These are phyloP conservation scores for Kokia cookei DNA, from an alignment of 441 rosid species.

Conservation along the genomic window DNA sequence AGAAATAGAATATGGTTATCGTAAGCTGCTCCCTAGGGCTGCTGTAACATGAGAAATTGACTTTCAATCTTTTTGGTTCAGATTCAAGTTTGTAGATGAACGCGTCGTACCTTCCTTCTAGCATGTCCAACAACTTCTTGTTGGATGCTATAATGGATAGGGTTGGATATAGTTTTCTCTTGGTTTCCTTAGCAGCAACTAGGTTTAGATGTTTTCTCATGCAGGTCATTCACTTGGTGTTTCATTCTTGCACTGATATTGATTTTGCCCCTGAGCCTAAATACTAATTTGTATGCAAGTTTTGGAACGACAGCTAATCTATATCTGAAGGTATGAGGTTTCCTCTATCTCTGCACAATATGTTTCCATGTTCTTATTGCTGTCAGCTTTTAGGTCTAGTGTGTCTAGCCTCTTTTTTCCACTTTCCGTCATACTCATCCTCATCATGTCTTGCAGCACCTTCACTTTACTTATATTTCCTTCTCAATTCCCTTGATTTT, in stretches of 20 bases:
- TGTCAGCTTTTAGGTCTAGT: background rate
- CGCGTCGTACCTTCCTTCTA: background rate
- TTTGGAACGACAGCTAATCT: conserved; percentile 23
- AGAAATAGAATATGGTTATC: background rate
- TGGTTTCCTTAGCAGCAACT: conserved; percentile 32
- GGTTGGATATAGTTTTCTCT: conserved; percentile 8
- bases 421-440: background rate
- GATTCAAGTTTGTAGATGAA: background rate
- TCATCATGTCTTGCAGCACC: background rate
- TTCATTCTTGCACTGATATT: conserved; percentile 18
- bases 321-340: conserved; percentile 36
- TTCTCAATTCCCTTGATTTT: conserved; percentile 2
- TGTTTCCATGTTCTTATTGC: background rate
- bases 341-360: background rate
- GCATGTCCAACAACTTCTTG: conserved; percentile 9
- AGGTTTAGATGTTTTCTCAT: conserved; percentile 49
- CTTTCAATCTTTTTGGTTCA: conserved; percentile 5
- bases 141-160: conserved; percentile 14
- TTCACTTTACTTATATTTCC: background rate
- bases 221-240: conserved; percentile 50
- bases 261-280: conserved; percentile 18
- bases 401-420: background rate
- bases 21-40: background rate
- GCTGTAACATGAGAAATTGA: conserved; percentile 1
- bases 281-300: conserved; percentile 19